phyloP scores from a whole-genome alignment of 495 filamentous ascomycete genomes.

The Talaromyces thailandensis region DNA sequence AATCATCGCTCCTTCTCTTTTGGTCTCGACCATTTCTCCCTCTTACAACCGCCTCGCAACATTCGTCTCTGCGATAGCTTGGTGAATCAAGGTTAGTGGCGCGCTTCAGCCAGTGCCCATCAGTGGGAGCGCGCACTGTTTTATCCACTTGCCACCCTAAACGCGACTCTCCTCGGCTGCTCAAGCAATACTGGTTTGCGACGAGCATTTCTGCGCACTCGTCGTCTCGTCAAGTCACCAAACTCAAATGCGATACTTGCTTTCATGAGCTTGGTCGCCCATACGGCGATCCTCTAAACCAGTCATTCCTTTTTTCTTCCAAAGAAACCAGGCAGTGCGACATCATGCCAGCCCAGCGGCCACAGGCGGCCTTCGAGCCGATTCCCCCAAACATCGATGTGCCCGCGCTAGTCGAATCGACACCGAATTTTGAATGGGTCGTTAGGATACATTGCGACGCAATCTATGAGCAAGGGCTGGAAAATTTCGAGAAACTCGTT shows the following conservation, averaged over 20 bases:
- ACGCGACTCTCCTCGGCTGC: background rate
- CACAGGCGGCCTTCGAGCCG: slow-evolving; percentile 68
- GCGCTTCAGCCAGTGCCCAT: background rate
- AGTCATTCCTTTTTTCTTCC: too few species aligned
- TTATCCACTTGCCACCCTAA: background rate
- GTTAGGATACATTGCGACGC: slow-evolving; percentile 64
- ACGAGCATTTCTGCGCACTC: background rate
- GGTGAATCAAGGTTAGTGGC: background rate
- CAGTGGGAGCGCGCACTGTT: background rate
- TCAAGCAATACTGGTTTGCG: background rate
- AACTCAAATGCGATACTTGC: background rate
- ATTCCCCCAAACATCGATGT: slow-evolving; percentile 79
- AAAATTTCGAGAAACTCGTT: slow-evolving; percentile 73
- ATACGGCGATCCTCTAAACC: background rate
- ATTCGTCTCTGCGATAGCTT: background rate
- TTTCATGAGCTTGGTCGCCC: background rate
- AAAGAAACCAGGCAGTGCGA: background rate
- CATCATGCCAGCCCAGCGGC: slow-evolving; percentile 59
- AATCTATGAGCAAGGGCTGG: slow-evolving; percentile 59
- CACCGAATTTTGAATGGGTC: slow-evolving; percentile 77
- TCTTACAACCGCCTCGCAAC: background rate
- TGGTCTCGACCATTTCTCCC: background rate
- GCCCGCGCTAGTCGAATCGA: slow-evolving; percentile 58
- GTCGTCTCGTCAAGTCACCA: background rate
- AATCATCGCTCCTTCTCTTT: background rate